phyloP scores from a whole-genome alignment of 1,284 basidiomycete species.

The Mrakiaceae sp. region DNA sequence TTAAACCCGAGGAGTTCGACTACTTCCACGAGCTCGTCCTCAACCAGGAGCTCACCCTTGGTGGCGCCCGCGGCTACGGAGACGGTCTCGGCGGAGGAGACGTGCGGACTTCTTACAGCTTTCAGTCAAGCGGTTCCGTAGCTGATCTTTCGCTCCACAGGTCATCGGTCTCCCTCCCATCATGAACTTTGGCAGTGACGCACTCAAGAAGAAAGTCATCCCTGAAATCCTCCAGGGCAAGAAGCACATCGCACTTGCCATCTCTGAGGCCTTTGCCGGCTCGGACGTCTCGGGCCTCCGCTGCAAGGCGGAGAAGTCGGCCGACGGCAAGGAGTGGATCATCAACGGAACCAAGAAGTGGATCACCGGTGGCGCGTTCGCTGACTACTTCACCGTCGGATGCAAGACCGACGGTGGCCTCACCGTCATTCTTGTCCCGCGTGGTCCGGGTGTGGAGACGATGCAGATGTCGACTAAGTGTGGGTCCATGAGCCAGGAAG shows the following conservation, averaged over 20 bases:
- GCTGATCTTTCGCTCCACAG: constrained; percentile 45
- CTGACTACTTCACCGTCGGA: constrained; percentile 51
- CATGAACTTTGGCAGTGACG: constrained; percentile 69
- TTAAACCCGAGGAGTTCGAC: constrained; percentile 80
- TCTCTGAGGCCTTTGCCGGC: constrained; percentile 83
- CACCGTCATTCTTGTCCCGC: constrained; percentile 70
- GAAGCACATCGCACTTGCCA: constrained; percentile 72
- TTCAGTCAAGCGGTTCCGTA: constrained; percentile 29
- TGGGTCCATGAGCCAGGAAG: no score
- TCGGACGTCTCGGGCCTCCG: constrained; percentile 75
- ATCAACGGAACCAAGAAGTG: constrained; percentile 59
- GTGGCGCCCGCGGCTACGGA: constrained; percentile 68
- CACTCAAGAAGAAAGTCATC: constrained; percentile 63
- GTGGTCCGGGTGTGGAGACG: constrained; percentile 67
- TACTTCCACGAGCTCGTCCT: constrained; percentile 52
- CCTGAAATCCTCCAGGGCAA: constrained; percentile 69
- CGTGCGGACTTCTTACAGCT: neutral
- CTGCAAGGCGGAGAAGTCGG: constrained; percentile 68
- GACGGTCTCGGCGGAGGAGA: constrained; percentile 44
- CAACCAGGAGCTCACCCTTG: constrained; percentile 70
- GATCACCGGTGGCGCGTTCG: constrained; percentile 72
- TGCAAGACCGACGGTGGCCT: constrained; percentile 60
- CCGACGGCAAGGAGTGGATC: constrained; percentile 54
- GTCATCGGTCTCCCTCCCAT: constrained; percentile 58
- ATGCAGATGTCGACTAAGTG: constrained; percentile 71